phyloP scores from a whole-genome alignment of 306 rosid species.

The Corylus avellana region DNA sequence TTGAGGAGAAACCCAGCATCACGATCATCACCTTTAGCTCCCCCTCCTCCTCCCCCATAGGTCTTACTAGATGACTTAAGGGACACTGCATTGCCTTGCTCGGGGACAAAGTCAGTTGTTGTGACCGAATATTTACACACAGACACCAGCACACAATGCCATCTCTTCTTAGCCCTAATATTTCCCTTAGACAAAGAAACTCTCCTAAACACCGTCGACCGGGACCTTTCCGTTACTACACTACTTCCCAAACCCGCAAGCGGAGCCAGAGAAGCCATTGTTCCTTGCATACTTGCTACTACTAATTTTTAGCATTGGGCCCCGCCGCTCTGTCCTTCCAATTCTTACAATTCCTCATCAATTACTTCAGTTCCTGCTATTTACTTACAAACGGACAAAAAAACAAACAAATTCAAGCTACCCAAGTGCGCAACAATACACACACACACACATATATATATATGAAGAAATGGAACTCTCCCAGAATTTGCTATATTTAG shows the following conservation, averaged over 20 bases:
- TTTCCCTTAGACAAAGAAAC: constrained; percentile 68
- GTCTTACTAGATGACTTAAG: constrained; percentile 60
- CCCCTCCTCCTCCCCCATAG: constrained; percentile 35
- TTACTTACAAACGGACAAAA: background rate
- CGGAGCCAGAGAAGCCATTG: constrained; percentile 79
- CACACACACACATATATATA: constrained; percentile 1
- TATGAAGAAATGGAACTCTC: constrained; percentile 31
- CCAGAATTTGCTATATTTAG: constrained; percentile 18
- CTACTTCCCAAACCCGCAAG: constrained; percentile 70
- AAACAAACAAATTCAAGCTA: constrained; percentile 22
- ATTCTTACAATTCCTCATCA: constrained; percentile 28
- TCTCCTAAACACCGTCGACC: constrained; percentile 56
- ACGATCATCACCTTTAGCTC: constrained; percentile 51
- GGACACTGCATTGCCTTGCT: constrained; percentile 74
- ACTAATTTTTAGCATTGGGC: constrained; percentile 44
- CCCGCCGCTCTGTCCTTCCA: constrained; percentile 24
- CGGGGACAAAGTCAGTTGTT: constrained; percentile 78
- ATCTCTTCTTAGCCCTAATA: constrained; percentile 48
- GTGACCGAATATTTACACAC: constrained; percentile 86
- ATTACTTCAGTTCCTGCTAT: background rate
- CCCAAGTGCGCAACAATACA: constrained; percentile 35
- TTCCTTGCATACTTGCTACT: constrained; percentile 73
- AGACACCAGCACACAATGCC: constrained; percentile 78
- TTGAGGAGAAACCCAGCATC: constrained; percentile 66
- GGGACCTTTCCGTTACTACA: constrained; percentile 59